Base-by-base conservation (phyloP, 495 filamentous ascomycete species). In the Neurospora cerealis region DNA sequence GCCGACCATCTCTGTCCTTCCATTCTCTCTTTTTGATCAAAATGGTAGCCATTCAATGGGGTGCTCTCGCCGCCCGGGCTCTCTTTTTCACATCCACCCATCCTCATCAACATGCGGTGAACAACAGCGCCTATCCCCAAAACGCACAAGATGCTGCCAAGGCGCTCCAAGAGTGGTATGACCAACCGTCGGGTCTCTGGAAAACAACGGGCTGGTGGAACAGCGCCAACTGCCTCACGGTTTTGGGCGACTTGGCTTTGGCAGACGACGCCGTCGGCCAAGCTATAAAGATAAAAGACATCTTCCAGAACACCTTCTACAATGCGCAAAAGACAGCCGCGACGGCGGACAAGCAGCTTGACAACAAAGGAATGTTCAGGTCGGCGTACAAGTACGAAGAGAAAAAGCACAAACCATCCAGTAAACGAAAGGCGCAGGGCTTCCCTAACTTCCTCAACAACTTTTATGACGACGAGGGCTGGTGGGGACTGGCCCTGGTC, bases 181-280 rank as follows among this genome's bases (percentile, higher is more conserved):
- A 92, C 77, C 70, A 73, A 4, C 75, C 75, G 9, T 90, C 85
- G 0, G 91, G 91, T 19, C 81, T 92, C 13, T 93, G 90, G 89
- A 79, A 88, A 74, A 90, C 88, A 0, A 85, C 83, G 36, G 89
- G 89, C 2, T 94, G 92, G 92, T 94, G 92, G 92, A 92, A 93
- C 80, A 88, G 87, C 46, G 92, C 89, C 72, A 94, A 93, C 78
- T 86, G 85, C 72, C 79, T 93, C 74, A 92, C 90, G 3, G 83
- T 86, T 34, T 78, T 93, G 44, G 88, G 86, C 74, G 89, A 93
- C 76, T 85, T 91, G 74, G 89, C 89, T 19, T 74, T 82, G 11
- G 44, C 87, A 28, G 79, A 80, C 44, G 74, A 73, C 1, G 36
- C 74, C 7, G 75, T 78, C 40, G 79, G 80, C 44, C 70, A 75